phyloP scores from a whole-genome alignment of 73 alveolate species.

The Symbiodinium pilosum region DNA sequence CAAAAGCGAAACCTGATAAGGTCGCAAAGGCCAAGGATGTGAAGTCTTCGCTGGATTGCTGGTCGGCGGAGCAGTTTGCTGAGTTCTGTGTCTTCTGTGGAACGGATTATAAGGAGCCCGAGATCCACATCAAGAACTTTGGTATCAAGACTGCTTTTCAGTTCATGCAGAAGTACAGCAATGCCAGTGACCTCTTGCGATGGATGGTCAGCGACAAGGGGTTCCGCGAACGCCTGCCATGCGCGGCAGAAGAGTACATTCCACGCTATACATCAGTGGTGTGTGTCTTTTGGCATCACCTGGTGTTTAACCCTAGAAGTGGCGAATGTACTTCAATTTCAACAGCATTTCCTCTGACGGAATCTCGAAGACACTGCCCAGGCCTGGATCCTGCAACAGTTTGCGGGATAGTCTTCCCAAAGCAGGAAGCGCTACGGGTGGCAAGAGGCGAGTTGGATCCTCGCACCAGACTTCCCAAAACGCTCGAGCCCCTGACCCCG shows the following conservation, averaged over 20 bases:
- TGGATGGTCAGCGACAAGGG: slow-evolving; percentile 28
- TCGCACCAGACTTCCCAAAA: slow-evolving; percentile 17
- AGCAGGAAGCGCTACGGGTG: slow-evolving; percentile 27
- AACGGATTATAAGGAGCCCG: slow-evolving; percentile 83
- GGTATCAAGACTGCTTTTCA: slow-evolving; percentile 75
- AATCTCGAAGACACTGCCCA: not conserved
- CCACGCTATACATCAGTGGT: slow-evolving; percentile 29
- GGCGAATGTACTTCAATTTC: slow-evolving; percentile 82
- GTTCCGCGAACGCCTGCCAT: slow-evolving; percentile 46
- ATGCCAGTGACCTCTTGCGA: not conserved
- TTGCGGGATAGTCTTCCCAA: slow-evolving; percentile 6
- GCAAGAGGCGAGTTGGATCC: slow-evolving; percentile 71
- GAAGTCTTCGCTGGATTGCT: not conserved
- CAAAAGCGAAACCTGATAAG: not conserved
- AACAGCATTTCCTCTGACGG: slow-evolving; percentile 37
- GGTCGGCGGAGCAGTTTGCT: slow-evolving; percentile 83
- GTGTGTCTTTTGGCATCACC: slow-evolving; percentile 88
- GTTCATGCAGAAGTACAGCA: slow-evolving; percentile 22
- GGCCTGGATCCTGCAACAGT: slow-evolving; percentile 33
- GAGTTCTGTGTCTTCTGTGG: slow-evolving; percentile 85
- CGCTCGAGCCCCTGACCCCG: slow-evolving; percentile 22
- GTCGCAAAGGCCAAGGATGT: not conserved
- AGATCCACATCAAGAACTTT: slow-evolving; percentile 71
- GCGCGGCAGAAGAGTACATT: slow-evolving; percentile 29
- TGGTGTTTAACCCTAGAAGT: slow-evolving; percentile 53